Evolutionary conservation across 306 rosid species (phyloP).

Genomic region (Quercus parvula): DNA sequence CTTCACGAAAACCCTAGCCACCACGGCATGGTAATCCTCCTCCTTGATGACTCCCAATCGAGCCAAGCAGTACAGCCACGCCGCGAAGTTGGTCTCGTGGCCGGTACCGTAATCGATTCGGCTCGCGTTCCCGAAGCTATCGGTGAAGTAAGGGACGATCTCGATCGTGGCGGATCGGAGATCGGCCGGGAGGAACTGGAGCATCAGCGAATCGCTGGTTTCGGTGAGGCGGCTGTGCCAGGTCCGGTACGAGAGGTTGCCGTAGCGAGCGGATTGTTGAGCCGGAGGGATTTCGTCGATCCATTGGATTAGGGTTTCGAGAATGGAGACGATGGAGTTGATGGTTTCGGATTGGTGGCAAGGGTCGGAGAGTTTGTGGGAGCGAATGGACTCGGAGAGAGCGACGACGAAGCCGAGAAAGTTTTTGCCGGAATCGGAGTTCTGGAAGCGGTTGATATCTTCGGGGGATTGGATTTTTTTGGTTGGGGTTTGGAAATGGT

Average conservation of each 20-base stretch:
- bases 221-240: conserved; percentile 61
- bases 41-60: conserved; percentile 62
- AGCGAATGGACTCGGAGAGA: conserved; percentile 73
- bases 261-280: conserved; percentile 72
- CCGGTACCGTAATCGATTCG: conserved; percentile 96
- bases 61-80: conserved; percentile 83
- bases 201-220: conserved; percentile 47
- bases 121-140: conserved; percentile 77
- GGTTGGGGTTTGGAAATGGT: conserved; percentile 52
- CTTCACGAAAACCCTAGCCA: conserved; percentile 66
- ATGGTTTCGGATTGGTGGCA: conserved; percentile 47
- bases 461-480: conserved; percentile 73
- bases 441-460: conserved; percentile 61
- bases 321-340: conserved; percentile 39
- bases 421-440: conserved; percentile 58
- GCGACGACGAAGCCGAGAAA: conserved; percentile 85
- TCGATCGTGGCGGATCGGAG: conserved; percentile 49
- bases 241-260: conserved; percentile 67
- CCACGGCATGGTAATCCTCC: conserved; percentile 70
- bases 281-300: conserved; percentile 77
- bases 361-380: conserved; percentile 60
- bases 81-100: conserved; percentile 90
- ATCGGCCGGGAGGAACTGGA: conserved; percentile 48
- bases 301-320: conserved; percentile 65
- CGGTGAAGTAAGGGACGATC: conserved; percentile 67